A percentile compares a stretch with the other conserved stretches of the same genome.
Conservation (phyloP, 2,329 filamentous ascomycete genomes). For the Elsinoe australis region DNA sequence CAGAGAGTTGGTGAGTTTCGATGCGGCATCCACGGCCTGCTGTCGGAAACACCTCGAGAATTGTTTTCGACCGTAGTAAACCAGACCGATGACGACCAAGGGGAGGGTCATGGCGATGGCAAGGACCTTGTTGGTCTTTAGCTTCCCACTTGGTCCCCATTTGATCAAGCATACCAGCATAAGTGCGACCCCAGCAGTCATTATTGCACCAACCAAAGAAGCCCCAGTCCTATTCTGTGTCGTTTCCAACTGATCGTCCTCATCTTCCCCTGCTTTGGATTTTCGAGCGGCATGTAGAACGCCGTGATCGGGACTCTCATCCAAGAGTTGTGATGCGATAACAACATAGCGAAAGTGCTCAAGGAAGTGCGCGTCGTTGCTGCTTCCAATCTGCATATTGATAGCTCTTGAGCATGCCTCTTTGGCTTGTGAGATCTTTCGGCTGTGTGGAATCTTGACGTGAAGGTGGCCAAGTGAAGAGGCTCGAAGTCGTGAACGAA, state of each 20-base stretch:
- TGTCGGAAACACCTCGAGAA: constrained; percentile 73
- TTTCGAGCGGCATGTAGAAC: constrained; percentile 30
- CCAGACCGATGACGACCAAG: constrained; percentile 51
- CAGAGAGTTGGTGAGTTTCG: constrained; percentile 61
- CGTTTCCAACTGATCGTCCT: constrained; percentile 19
- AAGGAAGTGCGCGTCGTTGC: constrained; percentile 76
- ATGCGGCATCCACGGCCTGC: constrained; percentile 63
- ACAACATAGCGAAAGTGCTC: constrained; percentile 92
- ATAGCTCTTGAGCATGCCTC: constrained; percentile 51
- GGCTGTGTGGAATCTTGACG: constrained; percentile 31
- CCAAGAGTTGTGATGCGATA: constrained; percentile 82
- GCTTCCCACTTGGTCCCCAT: constrained; percentile 52
- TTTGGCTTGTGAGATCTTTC: constrained; percentile 20
- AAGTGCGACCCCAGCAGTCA: constrained; percentile 57
- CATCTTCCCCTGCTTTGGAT: background rate
- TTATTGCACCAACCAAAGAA: constrained; percentile 53
- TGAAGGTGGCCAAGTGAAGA: constrained; percentile 41
- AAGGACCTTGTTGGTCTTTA: constrained; percentile 50
- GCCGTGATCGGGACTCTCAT: constrained; percentile 49
- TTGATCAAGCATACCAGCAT: constrained; percentile 59
- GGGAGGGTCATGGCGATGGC: constrained; percentile 45
- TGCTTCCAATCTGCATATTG: constrained; percentile 63
- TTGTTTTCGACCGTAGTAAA: constrained; percentile 67
- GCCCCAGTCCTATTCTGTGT: background rate
- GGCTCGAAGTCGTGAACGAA: constrained; percentile 46